These are phyloP conservation scores for Flueggea neowawraea DNA, from an alignment of 441 rosid species.

Conservation along the genomic window DNA sequence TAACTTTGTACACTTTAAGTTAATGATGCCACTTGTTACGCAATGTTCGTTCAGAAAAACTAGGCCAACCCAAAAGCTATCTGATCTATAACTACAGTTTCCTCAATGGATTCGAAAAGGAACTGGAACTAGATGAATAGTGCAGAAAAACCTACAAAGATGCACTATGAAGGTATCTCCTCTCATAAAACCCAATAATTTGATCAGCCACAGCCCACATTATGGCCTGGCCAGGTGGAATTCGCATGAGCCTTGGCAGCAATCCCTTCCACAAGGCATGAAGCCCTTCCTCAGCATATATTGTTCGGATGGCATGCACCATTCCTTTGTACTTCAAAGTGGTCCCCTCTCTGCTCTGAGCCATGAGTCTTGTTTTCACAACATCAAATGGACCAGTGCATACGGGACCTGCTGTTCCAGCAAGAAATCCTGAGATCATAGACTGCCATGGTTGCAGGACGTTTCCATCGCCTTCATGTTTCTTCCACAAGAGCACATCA, in stretches of 20 bases:
- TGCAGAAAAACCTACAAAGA: slow-evolving; percentile 28
- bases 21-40: no score
- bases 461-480: slow-evolving; percentile 91
- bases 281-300: slow-evolving; percentile 81
- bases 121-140: no score
- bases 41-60: no score
- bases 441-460: slow-evolving; percentile 92
- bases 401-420: slow-evolving; percentile 88
- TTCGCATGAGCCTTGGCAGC: slow-evolving; percentile 95
- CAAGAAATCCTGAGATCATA: slow-evolving; percentile 94
- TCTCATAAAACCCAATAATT: slow-evolving; percentile 65
- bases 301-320: slow-evolving; percentile 83
- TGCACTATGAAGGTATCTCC: slow-evolving; percentile 35
- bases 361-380: slow-evolving; percentile 95
- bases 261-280: slow-evolving; percentile 88
- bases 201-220: slow-evolving; percentile 93
- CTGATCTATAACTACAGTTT: no score
- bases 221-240: slow-evolving; percentile 82
- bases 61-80: no score
- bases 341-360: slow-evolving; percentile 66
- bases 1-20: no score
- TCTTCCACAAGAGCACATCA: slow-evolving; percentile 82
- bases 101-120: no score
- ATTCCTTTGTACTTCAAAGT: slow-evolving; percentile 77
- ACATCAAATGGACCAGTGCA: slow-evolving; percentile 98